A percentile compares a stretch with the other conserved stretches of the same genome.
Evolutionary conservation across 2,329 filamentous ascomycete species (phyloP).

Genomic region (Hypoxylon sp.): DNA sequence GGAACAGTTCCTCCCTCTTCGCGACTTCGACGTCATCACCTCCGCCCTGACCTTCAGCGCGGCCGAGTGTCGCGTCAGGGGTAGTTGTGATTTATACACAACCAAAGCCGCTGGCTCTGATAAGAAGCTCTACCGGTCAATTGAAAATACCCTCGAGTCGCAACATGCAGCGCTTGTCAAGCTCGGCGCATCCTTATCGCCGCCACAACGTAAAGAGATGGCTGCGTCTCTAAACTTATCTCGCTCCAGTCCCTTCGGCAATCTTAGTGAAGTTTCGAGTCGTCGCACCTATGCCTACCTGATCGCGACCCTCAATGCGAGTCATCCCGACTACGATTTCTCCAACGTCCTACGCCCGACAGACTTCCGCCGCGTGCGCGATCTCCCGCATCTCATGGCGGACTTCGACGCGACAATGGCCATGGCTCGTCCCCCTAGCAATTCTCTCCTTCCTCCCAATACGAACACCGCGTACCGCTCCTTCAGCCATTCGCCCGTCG

Average conservation of each 20-base stretch:
- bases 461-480: conserved; percentile 53
- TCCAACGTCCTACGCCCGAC: conserved; percentile 87
- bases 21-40: conserved; percentile 90
- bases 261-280: conserved; percentile 85
- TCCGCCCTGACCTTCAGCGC: conserved; percentile 96
- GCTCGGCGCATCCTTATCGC: conserved; percentile 86
- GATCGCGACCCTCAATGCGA: conserved; percentile 95
- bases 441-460: conserved; percentile 44
- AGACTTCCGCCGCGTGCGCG: conserved; percentile 88
- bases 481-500: conserved; percentile 49
- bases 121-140: conserved; percentile 96
- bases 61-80: conserved; percentile 88
- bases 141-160: conserved; percentile 88
- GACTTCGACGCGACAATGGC: conserved; percentile 87
- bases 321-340: conserved; percentile 96
- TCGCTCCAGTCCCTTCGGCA: conserved; percentile 89
- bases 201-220: conserved; percentile 77
- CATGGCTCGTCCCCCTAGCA: conserved; percentile 77
- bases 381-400: conserved; percentile 82
- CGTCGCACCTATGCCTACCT: conserved; percentile 94
- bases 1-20: conserved; percentile 86
- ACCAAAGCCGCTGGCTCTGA: conserved; percentile 95
- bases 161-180: conserved; percentile 90
- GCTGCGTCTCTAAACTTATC: conserved; percentile 77
- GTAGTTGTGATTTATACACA: conserved; percentile 95